Base-by-base conservation (phyloP, 75 land plant genomes). In the Selaginella tamariscina region DNA sequence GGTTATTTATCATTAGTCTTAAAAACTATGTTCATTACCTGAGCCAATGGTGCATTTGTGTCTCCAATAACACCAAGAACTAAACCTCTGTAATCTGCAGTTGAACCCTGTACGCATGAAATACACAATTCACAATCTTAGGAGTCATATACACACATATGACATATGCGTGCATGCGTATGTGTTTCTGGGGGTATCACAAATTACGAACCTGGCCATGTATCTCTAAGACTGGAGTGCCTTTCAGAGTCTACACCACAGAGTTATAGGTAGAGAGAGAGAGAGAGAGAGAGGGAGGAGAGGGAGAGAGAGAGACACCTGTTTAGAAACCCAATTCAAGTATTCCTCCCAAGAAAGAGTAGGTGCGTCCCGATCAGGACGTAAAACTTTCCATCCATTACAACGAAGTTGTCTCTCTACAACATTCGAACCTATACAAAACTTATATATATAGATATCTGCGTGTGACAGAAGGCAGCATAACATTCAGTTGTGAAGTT, bases 301-400 rank as follows among this genome's bases (percentile, higher is more conserved):
- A 26, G 2, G 28, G 30, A 65, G 30, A 24, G 0, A 54, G 32
- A 5, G 26, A 9, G 15, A 31, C 26, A 78, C 81, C 78, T 79
- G 78, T 56, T 71, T 71, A 9, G 81, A 79, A 24, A 75, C 81
- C 81, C 81, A 79, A 55, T 79, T 75, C 54, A 79, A 68, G 32
- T 79, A 75, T 65, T 79, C 78, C 27, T 79, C 74, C 81, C 81
- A 79, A 29, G 69, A 55, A 57, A 75, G 39, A 31, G 66, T 68
- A 23, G 76, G 76, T 23, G 78, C 73, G 65, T 78, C 80, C 30
- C 81, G 81, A 68, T 79, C 81, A 23, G 81, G 81, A 23, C 81
- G 69, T 11, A 79, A 73, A 56, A 79, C 81, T 39, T 75, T 65
- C 81, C 81, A 79, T 18, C 81, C 78, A 75, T 79, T 70, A 54